Base-by-base conservation (phyloP, 2,329 filamentous ascomycete genomes). In the Aschersonia sp. region DNA sequence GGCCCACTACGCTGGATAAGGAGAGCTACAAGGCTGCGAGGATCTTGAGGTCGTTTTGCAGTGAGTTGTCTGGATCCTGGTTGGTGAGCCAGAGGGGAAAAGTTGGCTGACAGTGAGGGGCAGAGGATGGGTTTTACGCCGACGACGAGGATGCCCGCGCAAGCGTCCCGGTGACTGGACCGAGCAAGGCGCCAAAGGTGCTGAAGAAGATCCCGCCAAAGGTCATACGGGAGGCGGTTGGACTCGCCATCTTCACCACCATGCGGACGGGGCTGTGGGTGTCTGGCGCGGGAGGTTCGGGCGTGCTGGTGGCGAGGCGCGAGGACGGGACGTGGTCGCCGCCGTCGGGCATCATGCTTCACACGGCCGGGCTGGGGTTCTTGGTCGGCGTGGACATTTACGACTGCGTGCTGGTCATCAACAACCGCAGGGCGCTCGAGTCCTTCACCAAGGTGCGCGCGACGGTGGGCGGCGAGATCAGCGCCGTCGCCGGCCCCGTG, bases 351-450 rank as follows among this genome's bases (percentile, higher is more conserved):
- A 89, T 97, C 54, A 77, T 95, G 69, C 74, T 95, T 44, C 91
- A 97, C 61, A 95, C 91, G 0, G 79, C 87, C 1, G 87, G 85
- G 1, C 74, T 96, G 32, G 91, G 89, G 35, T 96, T 97, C 59
- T 76, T 95, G 47, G 82, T 89, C 5, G 91, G 89, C 2, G 84
- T 95, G 41, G 91, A 97, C 61, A 89, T 96, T 35, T 97, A 96
- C 70, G 91, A 97, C 63, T 95, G 89, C 59, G 85, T 97, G 10
- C 76, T 96, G 6, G 85, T 96, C 38, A 89, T 96, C 61, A 96
- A 94, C 67, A 89, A 85, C 43, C 79, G 85, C 43, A 76, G 85
- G 49, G 88, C 89, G 5, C 70, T 97, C 44, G 85, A 94, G 54
- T 80, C 85, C 1, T 94, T 96, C 60, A 88, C 85, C 40, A 82